These are phyloP conservation scores for Dictyostelium brefeldianum DNA, from an alignment of 78 protist genomes.

Conservation along the genomic window DNA sequence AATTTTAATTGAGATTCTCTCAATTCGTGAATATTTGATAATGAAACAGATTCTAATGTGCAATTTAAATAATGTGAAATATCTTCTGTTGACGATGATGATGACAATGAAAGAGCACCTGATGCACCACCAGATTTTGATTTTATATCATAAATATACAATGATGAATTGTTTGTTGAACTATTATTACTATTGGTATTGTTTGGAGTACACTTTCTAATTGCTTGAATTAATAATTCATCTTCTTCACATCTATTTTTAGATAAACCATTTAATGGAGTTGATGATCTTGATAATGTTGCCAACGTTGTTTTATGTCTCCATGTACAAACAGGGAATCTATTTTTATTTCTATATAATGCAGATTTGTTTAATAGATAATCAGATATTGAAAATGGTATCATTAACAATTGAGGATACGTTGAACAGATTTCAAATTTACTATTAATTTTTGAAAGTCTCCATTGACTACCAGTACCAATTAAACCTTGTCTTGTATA, in stretches of 20 bases:
- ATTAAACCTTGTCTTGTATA: conserved; percentile 62
- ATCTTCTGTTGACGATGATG: conserved; percentile 20
- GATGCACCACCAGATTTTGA: conserved; percentile 64
- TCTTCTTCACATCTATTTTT: conserved; percentile 80
- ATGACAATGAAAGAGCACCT: background rate
- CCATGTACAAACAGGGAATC: conserved; percentile 90
- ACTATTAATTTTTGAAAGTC: conserved; percentile 46
- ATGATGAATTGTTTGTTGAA: background rate
- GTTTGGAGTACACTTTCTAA: conserved; percentile 55
- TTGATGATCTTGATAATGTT: conserved; percentile 78
- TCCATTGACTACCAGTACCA: conserved; percentile 38
- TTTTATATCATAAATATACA: conserved; percentile 86
- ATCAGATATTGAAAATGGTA: conserved; percentile 86
- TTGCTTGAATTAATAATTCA: conserved; percentile 70
- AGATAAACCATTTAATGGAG: conserved; percentile 34
- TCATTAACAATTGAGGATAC: conserved; percentile 81
- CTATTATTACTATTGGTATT: conserved; percentile 1
- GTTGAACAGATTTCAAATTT: conserved; percentile 78
- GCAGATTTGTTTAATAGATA: conserved; percentile 48
- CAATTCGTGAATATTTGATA: conserved; percentile 91
- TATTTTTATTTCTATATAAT: conserved; percentile 74
- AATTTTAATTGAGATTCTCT: conserved; percentile 66
- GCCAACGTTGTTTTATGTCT: conserved; percentile 78
- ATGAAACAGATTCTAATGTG: conserved; percentile 66
- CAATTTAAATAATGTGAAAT: conserved; percentile 75